These are phyloP conservation scores for Vigna unguiculata DNA, from an alignment of 306 rosid genomes.

Conservation along the genomic window DNA sequence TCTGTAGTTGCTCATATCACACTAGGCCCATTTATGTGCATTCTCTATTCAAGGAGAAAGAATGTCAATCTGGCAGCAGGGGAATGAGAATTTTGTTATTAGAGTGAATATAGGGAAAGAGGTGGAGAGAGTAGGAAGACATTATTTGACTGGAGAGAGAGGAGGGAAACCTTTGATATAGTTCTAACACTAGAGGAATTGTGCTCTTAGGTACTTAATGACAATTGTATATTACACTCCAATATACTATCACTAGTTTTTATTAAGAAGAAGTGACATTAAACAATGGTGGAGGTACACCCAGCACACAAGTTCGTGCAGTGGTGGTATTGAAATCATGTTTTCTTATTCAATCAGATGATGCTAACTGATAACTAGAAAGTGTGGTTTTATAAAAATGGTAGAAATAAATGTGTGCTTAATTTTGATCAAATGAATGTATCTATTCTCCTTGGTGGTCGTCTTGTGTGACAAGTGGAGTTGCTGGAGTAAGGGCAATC, in stretches of 20 bases:
- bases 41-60: too few species aligned
- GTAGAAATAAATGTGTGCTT: conserved; percentile 34
- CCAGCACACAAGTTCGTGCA: conserved; percentile 60
- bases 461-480: conserved; percentile 76
- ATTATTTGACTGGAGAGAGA: too few species aligned
- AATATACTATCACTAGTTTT: conserved; percentile 21
- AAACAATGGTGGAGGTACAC: conserved; percentile 50
- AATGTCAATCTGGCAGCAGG: too few species aligned
- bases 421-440: conserved; percentile 50
- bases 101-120: too few species aligned
- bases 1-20: too few species aligned
- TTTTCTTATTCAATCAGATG: conserved; percentile 32
- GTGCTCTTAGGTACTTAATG: too few species aligned
- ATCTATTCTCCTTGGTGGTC: conserved; percentile 53
- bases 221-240: too few species aligned
- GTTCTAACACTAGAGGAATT: too few species aligned
- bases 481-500: conserved; percentile 96
- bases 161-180: too few species aligned
- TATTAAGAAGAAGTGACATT: conserved; percentile 36
- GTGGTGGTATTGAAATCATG: conserved; percentile 44
- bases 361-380: conserved; percentile 35
- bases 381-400: conserved; percentile 45
- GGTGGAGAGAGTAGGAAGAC: too few species aligned
- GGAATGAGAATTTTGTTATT: too few species aligned
- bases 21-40: too few species aligned